These are phyloP conservation scores for Chrysochromulina parva DNA, from an alignment of 78 protist species.

Conservation along the genomic window DNA sequence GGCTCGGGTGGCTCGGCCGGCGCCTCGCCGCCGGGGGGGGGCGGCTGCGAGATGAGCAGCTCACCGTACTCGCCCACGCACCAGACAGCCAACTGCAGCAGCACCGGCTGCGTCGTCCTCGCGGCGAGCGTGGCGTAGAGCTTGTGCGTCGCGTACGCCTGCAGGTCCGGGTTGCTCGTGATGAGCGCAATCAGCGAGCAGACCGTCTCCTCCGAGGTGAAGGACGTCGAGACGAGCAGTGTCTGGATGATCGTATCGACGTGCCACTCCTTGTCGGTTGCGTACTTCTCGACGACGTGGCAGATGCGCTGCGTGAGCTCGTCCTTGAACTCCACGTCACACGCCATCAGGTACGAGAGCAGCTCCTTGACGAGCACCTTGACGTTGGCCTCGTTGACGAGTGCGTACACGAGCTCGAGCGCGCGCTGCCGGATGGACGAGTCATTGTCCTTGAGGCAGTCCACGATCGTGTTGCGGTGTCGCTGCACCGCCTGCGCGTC, in stretches of 20 bases:
- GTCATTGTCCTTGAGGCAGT: slow-evolving; percentile 96
- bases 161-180: slow-evolving; percentile 58
- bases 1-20: neutral
- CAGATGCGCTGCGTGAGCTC: slow-evolving; percentile 71
- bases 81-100: slow-evolving; percentile 77
- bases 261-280: slow-evolving; percentile 93
- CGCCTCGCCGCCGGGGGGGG: neutral
- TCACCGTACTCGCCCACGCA: slow-evolving; percentile 86
- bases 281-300: slow-evolving; percentile 75
- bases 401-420: slow-evolving; percentile 82
- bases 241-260: slow-evolving; percentile 86
- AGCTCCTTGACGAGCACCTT: slow-evolving; percentile 73
- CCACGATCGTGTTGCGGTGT: slow-evolving; percentile 91
- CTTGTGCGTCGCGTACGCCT: slow-evolving; percentile 72
- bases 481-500: slow-evolving; percentile 86
- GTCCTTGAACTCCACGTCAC: slow-evolving; percentile 79
- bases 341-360: slow-evolving; percentile 63
- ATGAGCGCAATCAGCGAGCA: slow-evolving; percentile 61
- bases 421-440: slow-evolving; percentile 95
- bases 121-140: slow-evolving; percentile 41
- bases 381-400: slow-evolving; percentile 84
- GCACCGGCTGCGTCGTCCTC: slow-evolving; percentile 16
- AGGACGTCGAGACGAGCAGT: slow-evolving; percentile 73
- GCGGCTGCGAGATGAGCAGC: neutral
- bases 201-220: slow-evolving; percentile 76